Evolutionary conservation across 78 protist genomes (phyloP).

Genomic region (Monosiga brevicollis): DNA sequence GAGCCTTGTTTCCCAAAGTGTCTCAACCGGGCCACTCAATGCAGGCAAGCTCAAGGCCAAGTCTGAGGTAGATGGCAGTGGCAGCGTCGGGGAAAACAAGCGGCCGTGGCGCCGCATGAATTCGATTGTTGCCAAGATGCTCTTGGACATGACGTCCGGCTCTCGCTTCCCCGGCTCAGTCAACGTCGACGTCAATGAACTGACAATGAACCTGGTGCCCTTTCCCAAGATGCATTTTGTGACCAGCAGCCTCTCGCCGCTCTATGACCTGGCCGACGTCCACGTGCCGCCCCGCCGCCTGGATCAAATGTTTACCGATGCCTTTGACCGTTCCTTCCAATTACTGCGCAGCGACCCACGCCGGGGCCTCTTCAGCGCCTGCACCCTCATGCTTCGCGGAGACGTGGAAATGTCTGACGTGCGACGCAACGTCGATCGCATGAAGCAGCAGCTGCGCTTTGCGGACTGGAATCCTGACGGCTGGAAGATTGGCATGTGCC

Average conservation of each 20-base stretch:
- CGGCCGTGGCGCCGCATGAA: slow-evolving; percentile 65
- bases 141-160: slow-evolving; percentile 47
- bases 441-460: background rate
- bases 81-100: background rate
- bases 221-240: slow-evolving; percentile 60
- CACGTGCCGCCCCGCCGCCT: background rate
- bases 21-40: too few relatives aligned
- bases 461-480: slow-evolving; percentile 23
- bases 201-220: slow-evolving; percentile 73
- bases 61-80: background rate
- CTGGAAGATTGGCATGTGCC: slow-evolving; percentile 33
- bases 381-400: slow-evolving; percentile 49
- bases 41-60: background rate
- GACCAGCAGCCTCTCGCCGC: slow-evolving; percentile 52
- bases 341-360: slow-evolving; percentile 21
- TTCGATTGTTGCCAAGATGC: slow-evolving; percentile 48
- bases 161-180: slow-evolving; percentile 59
- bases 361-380: slow-evolving; percentile 18
- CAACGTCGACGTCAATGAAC: slow-evolving; percentile 77
- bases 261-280: background rate
- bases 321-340: slow-evolving; percentile 29
- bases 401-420: slow-evolving; percentile 48
- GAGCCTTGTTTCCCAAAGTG: too few relatives aligned
- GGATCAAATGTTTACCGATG: slow-evolving; percentile 47
- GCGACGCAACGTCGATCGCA: slow-evolving; percentile 34